A percentile compares a stretch with the other conserved stretches of the same genome.
Conservation (phyloP, 1,284 basidiomycete species). For the Ceratobasidium sp. region DNA sequence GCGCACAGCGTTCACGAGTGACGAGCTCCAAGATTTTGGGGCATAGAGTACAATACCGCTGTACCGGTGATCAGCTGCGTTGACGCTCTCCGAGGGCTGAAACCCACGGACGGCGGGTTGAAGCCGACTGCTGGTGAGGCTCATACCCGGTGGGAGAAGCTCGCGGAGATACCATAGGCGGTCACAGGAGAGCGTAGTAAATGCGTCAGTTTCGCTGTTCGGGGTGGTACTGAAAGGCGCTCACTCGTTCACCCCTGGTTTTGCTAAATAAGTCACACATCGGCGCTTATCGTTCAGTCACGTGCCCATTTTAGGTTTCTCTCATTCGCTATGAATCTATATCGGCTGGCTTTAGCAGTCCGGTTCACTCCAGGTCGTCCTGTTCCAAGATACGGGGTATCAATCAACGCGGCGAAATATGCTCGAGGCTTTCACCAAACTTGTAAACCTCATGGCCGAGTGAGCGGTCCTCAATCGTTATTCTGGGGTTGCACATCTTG, state of each 20-base stretch:
- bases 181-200: background rate
- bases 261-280: background rate
- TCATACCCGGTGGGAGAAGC: background rate
- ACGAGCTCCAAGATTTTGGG: background rate
- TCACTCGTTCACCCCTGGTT: background rate
- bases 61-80: background rate
- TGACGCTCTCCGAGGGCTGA: background rate
- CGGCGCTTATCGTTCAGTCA: background rate
- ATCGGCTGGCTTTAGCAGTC: constrained; percentile 3
- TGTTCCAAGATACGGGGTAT: too few species aligned
- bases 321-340: constrained; percentile 3
- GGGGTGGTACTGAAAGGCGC: background rate
- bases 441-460: constrained; percentile 8
- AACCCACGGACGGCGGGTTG: background rate
- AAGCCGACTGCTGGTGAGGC: background rate
- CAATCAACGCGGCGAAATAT: background rate
- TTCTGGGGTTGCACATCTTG: background rate
- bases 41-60: background rate
- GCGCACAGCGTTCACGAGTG: background rate
- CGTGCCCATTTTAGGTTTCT: background rate
- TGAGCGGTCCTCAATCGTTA: constrained; percentile 11
- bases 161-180: background rate
- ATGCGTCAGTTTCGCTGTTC: background rate
- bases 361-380: background rate
- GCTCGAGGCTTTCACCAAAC: constrained; percentile 36